These are phyloP conservation scores for Aspergillus hancockii DNA, from an alignment of 495 filamentous ascomycete genomes.

Conservation along the genomic window DNA sequence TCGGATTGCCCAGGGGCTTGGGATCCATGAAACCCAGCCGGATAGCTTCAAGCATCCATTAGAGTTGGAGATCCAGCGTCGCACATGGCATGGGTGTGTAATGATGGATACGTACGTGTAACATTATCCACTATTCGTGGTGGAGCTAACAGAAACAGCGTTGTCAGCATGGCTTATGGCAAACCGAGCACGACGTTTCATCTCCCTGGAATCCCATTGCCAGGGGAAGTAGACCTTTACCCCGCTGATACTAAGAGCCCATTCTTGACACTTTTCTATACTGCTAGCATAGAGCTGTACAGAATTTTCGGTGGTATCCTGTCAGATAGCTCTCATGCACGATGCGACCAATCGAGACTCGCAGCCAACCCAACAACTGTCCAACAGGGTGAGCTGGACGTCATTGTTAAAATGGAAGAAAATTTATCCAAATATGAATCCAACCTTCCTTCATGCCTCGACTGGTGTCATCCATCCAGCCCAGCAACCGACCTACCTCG, in stretches of 20 bases:
- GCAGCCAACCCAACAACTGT: constrained; percentile 12
- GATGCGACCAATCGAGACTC: constrained; percentile 25
- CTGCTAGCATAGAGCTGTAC: constrained; percentile 43
- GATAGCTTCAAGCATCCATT: constrained; percentile 26
- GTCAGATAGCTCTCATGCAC: constrained; percentile 44
- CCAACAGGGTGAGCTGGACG: constrained; percentile 35
- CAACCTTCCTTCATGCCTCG: constrained; percentile 35
- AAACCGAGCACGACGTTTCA: constrained; percentile 47
- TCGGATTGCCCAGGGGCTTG: constrained; percentile 47
- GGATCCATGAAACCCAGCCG: constrained; percentile 41
- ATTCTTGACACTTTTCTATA: constrained; percentile 37
- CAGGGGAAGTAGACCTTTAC: constrained; percentile 9
- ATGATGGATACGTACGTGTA: constrained; percentile 43
- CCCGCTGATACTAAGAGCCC: constrained; percentile 7
- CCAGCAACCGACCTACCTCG: constrained; percentile 8
- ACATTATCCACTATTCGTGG: not conserved
- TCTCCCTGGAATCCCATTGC: constrained; percentile 33
- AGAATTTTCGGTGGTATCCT: constrained; percentile 45
- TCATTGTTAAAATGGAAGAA: constrained; percentile 41
- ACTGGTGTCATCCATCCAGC: constrained; percentile 30
- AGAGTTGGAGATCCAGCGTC: constrained; percentile 43
- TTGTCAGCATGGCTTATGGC: constrained; percentile 51
- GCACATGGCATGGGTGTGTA: constrained; percentile 52
- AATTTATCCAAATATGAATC: constrained; percentile 38
- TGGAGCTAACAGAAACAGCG: constrained; percentile 25